Base-by-base conservation (phyloP, 441 rosid genomes). In the Erysimum cheiri region DNA sequence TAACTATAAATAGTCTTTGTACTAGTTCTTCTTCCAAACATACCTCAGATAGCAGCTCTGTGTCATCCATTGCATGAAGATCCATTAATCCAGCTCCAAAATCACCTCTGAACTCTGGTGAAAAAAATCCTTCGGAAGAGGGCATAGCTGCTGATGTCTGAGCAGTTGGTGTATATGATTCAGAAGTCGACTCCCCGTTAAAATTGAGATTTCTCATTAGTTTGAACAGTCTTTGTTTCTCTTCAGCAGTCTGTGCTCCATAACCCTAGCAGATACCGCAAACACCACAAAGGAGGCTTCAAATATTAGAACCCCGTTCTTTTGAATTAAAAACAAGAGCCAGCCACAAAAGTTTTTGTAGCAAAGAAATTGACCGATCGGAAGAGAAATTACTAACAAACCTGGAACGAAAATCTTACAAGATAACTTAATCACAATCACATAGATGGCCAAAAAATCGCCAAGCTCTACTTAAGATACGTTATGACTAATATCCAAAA, bases 11-110 rank as follows among this genome's bases (percentile, higher is more conserved):
- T 29, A 57, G 17, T 57, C 33, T 37, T 4, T 48, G 39, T 14
- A 40, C 41, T 63, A 49, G 26, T 47, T 35, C 29, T 37, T 60
- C 46, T 47, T 41, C 26, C 40, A 63, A 62, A n/a, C 71, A 15
- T 80, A 95, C 99, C 98, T 96, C 98, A 19, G 97, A 89, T 44
- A 96, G 83, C 72, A 96, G 94, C 81, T 93, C 99, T 41, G 97
- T 96, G 63, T 96, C 99, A 78, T 96, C 97, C 97, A 96, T 88
- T 47, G 97, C 94, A 81, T 93, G 97, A 70, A 96, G 99, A 86
- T 96, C 97, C 81, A 96, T 67, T 64, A 96, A 97, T 43, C 97
- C 99, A 74, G 97, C 97, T 60, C 99, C 99, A 86, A 93, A 91
- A 75, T 93, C 99, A 65, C 99, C 97, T 82, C 93, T 86, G 68